Base-by-base conservation (phyloP, 129 eudicot genomes). In the Lactuca saligna region DNA sequence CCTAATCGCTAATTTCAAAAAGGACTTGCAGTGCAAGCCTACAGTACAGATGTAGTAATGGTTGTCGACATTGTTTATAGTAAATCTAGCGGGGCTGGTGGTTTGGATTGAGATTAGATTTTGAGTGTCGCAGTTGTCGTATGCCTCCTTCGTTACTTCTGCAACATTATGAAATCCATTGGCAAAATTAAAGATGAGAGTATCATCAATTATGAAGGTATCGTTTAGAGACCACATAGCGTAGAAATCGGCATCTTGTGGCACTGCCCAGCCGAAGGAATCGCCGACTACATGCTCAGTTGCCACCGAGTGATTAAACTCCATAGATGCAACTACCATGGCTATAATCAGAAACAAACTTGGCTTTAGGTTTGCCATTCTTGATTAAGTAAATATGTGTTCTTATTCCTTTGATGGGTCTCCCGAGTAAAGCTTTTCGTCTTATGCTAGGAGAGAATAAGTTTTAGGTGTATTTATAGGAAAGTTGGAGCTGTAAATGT, bases 221-320 rank as follows among this genome's bases (percentile, higher is more conserved):
- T 78, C 15, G 3, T 50, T 1, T 4, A 79, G 61, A 16, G 84
- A 77, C 91, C 91, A 88, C 2, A 72, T 58, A 38, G 54, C 9
- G 54, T 75, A 88, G n/a, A 39, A 65, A 51, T 61, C 41, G 5
- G 68, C 58, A 5, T 37, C 56, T 12, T 68, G 69, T 4, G 96
- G 91, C 5, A 80, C 74, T 3, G 1, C 25, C 91, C 96, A 88
- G 14, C 82, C 86, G 42, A 53, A 6, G 3, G 20, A 6, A 58
- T 68, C 86, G 0, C 86, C 86, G 8, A 87, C 95, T 0, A 32
- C 57, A 48, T 88, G 85, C 5, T 82, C 68, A 41, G 77, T 82
- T 57, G 84, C 85, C 14, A 5, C 35, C 4, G 84, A 35, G 55
- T 56, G 31, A 2, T 77, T 73, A 7, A 81, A 29, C 35, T 16